A percentile compares a stretch with the other conserved stretches of the same genome.
These are phyloP conservation scores for Anisogramma anomala DNA, from an alignment of 2,329 filamentous ascomycete species.

Conservation along the genomic window DNA sequence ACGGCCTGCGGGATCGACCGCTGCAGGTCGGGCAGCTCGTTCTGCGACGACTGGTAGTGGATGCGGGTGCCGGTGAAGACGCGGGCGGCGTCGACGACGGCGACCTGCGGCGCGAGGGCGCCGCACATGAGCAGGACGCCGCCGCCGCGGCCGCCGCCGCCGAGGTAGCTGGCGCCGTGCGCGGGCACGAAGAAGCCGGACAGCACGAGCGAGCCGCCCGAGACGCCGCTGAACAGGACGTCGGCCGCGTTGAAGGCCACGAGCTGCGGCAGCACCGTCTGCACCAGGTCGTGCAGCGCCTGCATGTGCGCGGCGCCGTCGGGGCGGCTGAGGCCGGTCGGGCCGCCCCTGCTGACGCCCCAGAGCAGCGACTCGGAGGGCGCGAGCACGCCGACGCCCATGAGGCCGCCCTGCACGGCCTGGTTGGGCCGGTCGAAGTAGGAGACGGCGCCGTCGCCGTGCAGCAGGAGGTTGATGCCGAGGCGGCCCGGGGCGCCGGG, in stretches of 20 bases:
- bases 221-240: constrained; percentile 47
- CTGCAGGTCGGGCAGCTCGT: constrained; percentile 39
- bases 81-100: constrained; percentile 29
- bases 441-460: constrained; percentile 46
- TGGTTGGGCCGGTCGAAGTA: constrained; percentile 49
- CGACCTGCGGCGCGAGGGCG: constrained; percentile 40
- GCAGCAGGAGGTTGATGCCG: constrained; percentile 45
- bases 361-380: constrained; percentile 40
- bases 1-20: constrained; percentile 38
- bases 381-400: constrained; percentile 42
- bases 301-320: constrained; percentile 45
- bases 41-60: constrained; percentile 44
- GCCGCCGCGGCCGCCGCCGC: constrained; percentile 33
- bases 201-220: constrained; percentile 41
- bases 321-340: constrained; percentile 37
- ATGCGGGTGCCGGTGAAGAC: constrained; percentile 36
- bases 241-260: constrained; percentile 40
- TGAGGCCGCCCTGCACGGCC: constrained; percentile 36
- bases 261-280: constrained; percentile 36
- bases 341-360: constrained; percentile 48
- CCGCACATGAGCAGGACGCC: constrained; percentile 48
- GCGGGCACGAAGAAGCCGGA: constrained; percentile 47
- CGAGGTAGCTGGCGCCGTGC: constrained; percentile 39
- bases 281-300: constrained; percentile 41
- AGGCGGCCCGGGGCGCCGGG: constrained; percentile 26